phyloP scores from a whole-genome alignment of 345 rosid genomes.

The Hibiscus syriacus region DNA sequence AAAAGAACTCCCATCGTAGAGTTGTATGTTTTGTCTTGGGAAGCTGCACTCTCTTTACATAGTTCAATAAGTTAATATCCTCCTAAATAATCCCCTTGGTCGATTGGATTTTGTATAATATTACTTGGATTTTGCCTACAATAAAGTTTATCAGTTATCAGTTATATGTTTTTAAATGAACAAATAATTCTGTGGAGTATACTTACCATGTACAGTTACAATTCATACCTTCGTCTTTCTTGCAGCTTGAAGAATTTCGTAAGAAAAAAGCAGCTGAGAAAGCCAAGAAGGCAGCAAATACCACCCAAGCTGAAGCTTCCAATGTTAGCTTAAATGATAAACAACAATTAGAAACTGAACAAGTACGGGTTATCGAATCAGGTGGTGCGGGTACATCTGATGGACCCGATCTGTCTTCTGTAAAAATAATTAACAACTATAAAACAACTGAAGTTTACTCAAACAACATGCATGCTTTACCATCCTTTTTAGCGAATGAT shows the following conservation, averaged over 20 bases:
- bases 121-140: neutral
- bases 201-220: neutral
- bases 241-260: conserved; percentile 93
- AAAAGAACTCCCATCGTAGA: neutral
- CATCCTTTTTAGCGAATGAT: conserved; percentile 21
- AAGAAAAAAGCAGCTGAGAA: conserved; percentile 88
- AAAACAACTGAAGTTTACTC: conserved; percentile 13
- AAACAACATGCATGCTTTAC: conserved; percentile 16
- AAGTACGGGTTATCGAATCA: conserved; percentile 27
- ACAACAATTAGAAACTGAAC: conserved; percentile 30
- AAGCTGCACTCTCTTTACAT: neutral
- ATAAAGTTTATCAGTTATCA: neutral
- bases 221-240: neutral
- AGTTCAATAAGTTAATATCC: neutral
- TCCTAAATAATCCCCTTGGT: neutral
- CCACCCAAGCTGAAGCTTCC: conserved; percentile 30
- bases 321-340: conserved; percentile 28
- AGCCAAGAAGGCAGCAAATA: conserved; percentile 55
- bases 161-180: neutral
- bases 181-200: neutral
- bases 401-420: conserved; percentile 25
- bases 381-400: conserved; percentile 46
- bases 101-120: neutral
- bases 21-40: neutral
- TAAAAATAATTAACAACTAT: conserved; percentile 10